Percentiles rank a stretch among this genome's conserved stretches.
These are phyloP conservation scores for Echinosophora koreensis DNA, from an alignment of 306 rosid genomes.

Conservation along the genomic window DNA sequence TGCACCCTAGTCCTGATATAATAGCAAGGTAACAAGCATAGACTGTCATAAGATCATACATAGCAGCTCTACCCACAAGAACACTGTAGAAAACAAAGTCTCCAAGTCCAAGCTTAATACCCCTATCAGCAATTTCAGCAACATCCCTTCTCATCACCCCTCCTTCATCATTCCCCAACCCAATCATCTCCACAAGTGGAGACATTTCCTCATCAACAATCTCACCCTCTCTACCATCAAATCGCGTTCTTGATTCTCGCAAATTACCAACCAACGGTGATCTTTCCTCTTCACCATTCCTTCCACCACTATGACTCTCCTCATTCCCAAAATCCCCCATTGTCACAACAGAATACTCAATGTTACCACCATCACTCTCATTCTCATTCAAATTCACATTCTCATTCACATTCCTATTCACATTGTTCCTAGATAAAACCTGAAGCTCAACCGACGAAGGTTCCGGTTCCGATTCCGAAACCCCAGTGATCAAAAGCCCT, in stretches of 20 bases:
- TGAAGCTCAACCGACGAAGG: slow-evolving; percentile 83
- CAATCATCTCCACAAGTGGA: slow-evolving; percentile 70
- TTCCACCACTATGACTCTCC: slow-evolving; percentile 28
- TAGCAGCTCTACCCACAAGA: slow-evolving; percentile 96
- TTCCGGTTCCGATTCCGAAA: slow-evolving; percentile 54
- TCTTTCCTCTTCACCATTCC: slow-evolving; percentile 58
- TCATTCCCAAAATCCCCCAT: slow-evolving; percentile 31
- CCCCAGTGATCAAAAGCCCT: slow-evolving; percentile 70
- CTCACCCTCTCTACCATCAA: slow-evolving; percentile 49
- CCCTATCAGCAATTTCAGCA: slow-evolving; percentile 60
- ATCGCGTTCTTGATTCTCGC: background rate
- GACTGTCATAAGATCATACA: slow-evolving; percentile 97
- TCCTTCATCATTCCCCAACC: slow-evolving; percentile 50
- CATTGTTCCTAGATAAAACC: slow-evolving; percentile 47
- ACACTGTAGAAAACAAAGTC: slow-evolving; percentile 96
- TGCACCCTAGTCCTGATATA: slow-evolving; percentile 89
- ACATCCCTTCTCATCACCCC: slow-evolving; percentile 46
- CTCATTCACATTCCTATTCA: slow-evolving; percentile 2
- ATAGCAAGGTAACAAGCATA: slow-evolving; percentile 98
- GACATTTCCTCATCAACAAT: slow-evolving; percentile 65
- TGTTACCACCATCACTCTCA: slow-evolving; percentile 25
- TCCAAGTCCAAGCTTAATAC: slow-evolving; percentile 95
- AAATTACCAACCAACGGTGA: slow-evolving; percentile 64
- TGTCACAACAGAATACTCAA: slow-evolving; percentile 43
- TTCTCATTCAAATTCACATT: slow-evolving; percentile 12